Evolutionary conservation across 2,329 filamentous ascomycete genomes (phyloP), one percentile per base, ranked within the genome.

Genomic region (Penicillium sp.): DNA sequence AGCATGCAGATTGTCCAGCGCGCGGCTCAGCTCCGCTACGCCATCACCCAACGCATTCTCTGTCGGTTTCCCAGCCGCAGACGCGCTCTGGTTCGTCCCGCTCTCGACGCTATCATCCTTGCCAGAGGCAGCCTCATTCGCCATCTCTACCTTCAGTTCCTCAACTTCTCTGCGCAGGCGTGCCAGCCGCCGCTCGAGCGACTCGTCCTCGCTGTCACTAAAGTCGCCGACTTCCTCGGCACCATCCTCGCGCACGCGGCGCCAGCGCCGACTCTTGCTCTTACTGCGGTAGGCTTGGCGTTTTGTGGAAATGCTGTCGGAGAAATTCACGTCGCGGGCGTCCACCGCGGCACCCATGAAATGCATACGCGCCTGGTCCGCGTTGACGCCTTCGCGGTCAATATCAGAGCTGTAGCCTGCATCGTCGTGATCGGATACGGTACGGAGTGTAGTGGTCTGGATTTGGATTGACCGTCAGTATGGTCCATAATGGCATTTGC

Each of bases 131-230:
- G 71, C 65, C 32, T 66, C 62, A 28, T 62, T 64, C 27, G 67
- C 66, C 59, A 77, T 61, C 60, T 76, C 71, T 41, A 75, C 77
- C 63, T 84, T 85, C 42, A 86, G 77, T 62, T 88, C 89, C 61
- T 88, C 86, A 7, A 95, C 82, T 69, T 97, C 92, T 50, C 88
- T 81, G 66, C 84, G 86, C 59, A 98, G 72, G 52, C 93, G 81
- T 27, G 90, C 87, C 56, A 98, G 82, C 71, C 86, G 92, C 56
- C 83, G 79, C 56, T 88, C 84, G 39, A 95, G 72, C 42, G 79
- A 85, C 71, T 95, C 89, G 5, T 85, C 85, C 50, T 88, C 87
- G n/a, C 83, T 84, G 50, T 90, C 88, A 59, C 87, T 91, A 13
- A 88, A 73, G 56, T 92, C 87, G 2, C 84, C 88, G 15, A 87